phyloP scores from a whole-genome alignment of 2,329 filamentous ascomycete species.

The Verticillium albo-atrum region DNA sequence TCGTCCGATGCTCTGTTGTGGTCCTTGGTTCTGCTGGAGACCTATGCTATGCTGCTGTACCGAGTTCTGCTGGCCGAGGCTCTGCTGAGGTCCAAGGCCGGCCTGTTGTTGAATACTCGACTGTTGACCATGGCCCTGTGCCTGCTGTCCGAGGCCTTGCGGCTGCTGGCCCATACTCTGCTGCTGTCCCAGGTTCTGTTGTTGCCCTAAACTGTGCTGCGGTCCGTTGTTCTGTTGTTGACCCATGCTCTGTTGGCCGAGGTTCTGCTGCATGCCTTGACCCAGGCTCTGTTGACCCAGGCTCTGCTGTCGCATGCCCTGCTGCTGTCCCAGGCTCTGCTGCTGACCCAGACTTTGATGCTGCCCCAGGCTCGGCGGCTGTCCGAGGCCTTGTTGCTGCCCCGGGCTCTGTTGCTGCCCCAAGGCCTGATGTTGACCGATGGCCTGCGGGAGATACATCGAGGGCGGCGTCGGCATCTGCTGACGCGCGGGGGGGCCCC shows the following conservation, averaged over 20 bases:
- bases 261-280: slow-evolving; percentile 15
- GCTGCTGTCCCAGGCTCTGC: slow-evolving; percentile 6
- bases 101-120: slow-evolving; percentile 1
- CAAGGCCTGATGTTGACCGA: slow-evolving; percentile 9
- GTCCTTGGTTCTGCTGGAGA: slow-evolving; percentile 24
- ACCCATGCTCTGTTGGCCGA: slow-evolving; percentile 16
- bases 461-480: slow-evolving; percentile 37
- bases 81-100: slow-evolving; percentile 9
- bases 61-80: slow-evolving; percentile 14
- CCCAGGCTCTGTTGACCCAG: slow-evolving; percentile 18
- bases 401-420: slow-evolving; percentile 7
- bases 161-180: slow-evolving; percentile 21
- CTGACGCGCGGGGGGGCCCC: slow-evolving; percentile 37
- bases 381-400: slow-evolving; percentile 5
- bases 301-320: slow-evolving; percentile 8
- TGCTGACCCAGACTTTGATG: slow-evolving; percentile 6
- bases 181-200: slow-evolving; percentile 21
- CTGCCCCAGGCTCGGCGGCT: slow-evolving; percentile 4
- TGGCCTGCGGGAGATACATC: slow-evolving; percentile 27
- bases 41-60: slow-evolving; percentile 21
- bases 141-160: slow-evolving; percentile 12
- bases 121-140: slow-evolving; percentile 8
- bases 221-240: slow-evolving; percentile 26
- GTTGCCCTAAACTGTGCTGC: slow-evolving; percentile 1
- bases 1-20: slow-evolving; percentile 7